Evolutionary conservation across 2,329 filamentous ascomycete genomes (phyloP), one percentile per base, ranked within the genome.

Genomic region (Penicillium freii): DNA sequence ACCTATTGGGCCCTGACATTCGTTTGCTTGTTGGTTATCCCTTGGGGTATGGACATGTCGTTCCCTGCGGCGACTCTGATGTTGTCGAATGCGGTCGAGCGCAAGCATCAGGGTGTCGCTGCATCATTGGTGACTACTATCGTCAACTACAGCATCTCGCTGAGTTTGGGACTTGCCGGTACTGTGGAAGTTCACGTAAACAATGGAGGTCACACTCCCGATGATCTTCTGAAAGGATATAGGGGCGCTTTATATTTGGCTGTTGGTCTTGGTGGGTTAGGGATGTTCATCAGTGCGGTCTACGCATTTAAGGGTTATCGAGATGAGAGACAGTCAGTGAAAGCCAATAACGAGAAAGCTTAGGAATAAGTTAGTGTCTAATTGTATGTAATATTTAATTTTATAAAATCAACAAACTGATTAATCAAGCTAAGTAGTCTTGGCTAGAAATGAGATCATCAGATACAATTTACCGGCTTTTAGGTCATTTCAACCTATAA

Each of bases 111-210:
- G 61, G 81, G 81, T 5, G 74, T 82, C 17, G 80, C 80, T 2
- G 80, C 80, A 0, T 83, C 80, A 19, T 69, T 89, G 6, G 83
- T 88, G 33, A 85, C 81, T 56, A 88, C 86, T 0, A 77, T 87
- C 11, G 82, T 89, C 59, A 89, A 90, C 70, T 90, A 89, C 67
- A 82, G 81, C 57, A 88, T 90, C 34, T 84, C 84, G 1, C 71
- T 89, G 3, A 85, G 84, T 0, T 76, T 90, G 0, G 87, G 87
- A 0, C 81, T 90, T 45, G 86, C 86, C 0, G 86, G 85, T 0
- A 88, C 85, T 0, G 81, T 88, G 2, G 85, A 89, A 65, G 71
- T 72, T 1, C 69, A 82, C 45, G 73, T 81, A 29, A 75, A 76
- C 34, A 56, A 73, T 21, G 75, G 74, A 13, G 77, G 75, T 0